Evolutionary conservation across 441 rosid species (phyloP).

Genomic region (Gossypium trilobum): DNA sequence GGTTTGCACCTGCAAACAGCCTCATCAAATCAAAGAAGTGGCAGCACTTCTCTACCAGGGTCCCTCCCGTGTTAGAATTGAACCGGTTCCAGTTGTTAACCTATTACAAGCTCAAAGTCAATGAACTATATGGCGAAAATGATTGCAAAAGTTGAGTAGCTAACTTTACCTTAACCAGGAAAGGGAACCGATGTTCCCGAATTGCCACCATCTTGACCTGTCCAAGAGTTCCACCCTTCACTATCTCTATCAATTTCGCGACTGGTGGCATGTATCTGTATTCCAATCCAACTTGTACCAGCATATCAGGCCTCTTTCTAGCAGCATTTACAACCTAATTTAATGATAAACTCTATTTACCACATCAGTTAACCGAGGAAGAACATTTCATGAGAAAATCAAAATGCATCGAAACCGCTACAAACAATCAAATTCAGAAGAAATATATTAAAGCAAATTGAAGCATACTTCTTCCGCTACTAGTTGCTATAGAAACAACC

Average conservation of each 20-base stretch:
- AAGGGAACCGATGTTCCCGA: conserved; percentile 83
- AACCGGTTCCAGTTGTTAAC: conserved; percentile 90
- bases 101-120: conserved; percentile 29
- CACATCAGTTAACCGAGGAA: neutral
- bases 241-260: conserved; percentile 73
- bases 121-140: conserved; percentile 6
- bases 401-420: neutral
- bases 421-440: neutral
- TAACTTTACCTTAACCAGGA: conserved; percentile 68
- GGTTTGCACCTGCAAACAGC: conserved; percentile 73
- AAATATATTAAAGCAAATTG: neutral
- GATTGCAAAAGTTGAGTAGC: conserved; percentile 10
- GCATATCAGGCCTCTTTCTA: conserved; percentile 60
- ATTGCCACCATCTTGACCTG: conserved; percentile 84
- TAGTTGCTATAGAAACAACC: neutral
- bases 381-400: neutral
- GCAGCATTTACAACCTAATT: conserved; percentile 68
- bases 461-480: neutral
- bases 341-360: conserved; percentile 6
- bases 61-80: conserved; percentile 81
- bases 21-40: conserved; percentile 95
- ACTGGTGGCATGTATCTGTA: conserved; percentile 92
- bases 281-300: conserved; percentile 88
- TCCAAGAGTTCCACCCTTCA: conserved; percentile 61
- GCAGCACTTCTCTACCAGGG: conserved; percentile 94